These are phyloP conservation scores for Eragrostis nindensis DNA, from an alignment of 176 grass and related monocot species.

Conservation along the genomic window DNA sequence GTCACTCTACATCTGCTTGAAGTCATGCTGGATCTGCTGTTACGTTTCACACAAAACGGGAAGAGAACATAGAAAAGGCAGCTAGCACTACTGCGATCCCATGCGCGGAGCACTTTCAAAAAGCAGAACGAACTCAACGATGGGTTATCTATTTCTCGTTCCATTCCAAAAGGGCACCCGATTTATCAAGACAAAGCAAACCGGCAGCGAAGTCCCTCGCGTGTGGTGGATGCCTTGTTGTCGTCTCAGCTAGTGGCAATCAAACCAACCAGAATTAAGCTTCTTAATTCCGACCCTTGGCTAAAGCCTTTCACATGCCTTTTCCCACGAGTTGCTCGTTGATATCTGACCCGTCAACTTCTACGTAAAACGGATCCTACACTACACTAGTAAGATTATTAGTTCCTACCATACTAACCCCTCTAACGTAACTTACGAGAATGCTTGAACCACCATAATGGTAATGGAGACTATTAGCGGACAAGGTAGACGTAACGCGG, in stretches of 20 bases:
- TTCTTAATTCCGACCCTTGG: neutral
- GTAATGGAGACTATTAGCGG: neutral
- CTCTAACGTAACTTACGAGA: too few species aligned
- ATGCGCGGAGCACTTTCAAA: conserved; percentile 40
- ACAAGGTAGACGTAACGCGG: neutral
- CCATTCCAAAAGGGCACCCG: neutral
- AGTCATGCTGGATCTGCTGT: neutral
- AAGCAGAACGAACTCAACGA: neutral
- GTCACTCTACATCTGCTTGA: conserved; percentile 12
- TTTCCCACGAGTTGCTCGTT: neutral
- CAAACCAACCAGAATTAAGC: neutral
- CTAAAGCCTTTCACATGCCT: neutral
- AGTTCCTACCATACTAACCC: neutral
- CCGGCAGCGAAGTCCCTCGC: neutral
- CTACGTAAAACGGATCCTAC: neutral
- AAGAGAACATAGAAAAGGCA: neutral
- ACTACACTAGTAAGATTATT: neutral
- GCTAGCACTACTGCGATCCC: conserved; percentile 21
- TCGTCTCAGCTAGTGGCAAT: neutral
- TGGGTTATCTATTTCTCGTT: neutral
- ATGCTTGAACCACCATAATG: neutral
- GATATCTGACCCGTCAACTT: neutral
- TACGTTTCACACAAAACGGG: neutral
- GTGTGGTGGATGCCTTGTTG: conserved; percentile 5
- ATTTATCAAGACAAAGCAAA: neutral